phyloP scores from a whole-genome alignment of 2,329 filamentous ascomycete genomes.

The Pezicula neosporulosa region DNA sequence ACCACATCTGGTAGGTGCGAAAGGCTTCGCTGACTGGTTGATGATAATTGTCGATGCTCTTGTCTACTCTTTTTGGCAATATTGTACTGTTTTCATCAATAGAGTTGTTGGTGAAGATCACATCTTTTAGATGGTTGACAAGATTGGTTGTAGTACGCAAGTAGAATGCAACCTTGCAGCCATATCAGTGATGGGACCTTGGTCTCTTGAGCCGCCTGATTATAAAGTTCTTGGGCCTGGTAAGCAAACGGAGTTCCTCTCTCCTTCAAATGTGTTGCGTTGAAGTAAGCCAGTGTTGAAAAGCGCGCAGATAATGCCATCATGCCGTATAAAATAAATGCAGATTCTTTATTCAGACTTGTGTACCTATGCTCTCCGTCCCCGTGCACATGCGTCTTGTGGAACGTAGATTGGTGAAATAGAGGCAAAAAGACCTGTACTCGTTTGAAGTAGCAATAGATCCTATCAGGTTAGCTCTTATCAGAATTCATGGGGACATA shows the following conservation, averaged over 20 bases:
- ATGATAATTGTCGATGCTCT: not conserved
- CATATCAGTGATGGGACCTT: not conserved
- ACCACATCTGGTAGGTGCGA: not conserved
- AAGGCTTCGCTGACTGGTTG: not conserved
- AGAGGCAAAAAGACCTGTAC: no score
- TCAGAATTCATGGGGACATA: no score
- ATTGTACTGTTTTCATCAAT: no score
- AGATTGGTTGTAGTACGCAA: conserved; percentile 3
- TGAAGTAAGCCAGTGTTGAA: not conserved
- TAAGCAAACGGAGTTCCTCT: not conserved
- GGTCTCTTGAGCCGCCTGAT: not conserved
- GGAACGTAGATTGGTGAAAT: no score
- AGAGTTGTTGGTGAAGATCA: not conserved
- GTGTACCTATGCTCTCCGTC: not conserved
- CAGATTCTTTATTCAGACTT: not conserved
- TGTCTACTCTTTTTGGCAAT: no score
- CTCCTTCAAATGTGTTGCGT: not conserved
- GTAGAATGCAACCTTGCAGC: conserved; percentile 6
- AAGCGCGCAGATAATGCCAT: conserved; percentile 5
- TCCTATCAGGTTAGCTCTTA: no score
- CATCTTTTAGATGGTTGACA: not conserved
- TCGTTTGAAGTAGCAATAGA: no score
- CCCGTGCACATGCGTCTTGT: not conserved
- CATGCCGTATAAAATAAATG: conserved; percentile 1
- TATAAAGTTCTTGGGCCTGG: not conserved